Conservation (phyloP, 2,329 filamentous ascomycete species). For the Periconia sp. region DNA sequence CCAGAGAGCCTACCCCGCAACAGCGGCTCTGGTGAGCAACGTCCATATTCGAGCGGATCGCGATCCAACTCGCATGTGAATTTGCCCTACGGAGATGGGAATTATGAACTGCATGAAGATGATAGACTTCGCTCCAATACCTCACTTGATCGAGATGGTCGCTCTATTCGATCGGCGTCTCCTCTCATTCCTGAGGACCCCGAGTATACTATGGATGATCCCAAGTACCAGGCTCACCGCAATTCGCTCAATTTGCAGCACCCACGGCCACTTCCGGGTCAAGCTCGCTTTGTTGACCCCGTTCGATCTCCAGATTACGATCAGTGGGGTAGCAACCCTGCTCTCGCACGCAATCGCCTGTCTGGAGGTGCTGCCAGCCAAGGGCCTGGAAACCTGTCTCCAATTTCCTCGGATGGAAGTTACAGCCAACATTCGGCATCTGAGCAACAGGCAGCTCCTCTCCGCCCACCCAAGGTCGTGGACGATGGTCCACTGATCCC, state of each 20-base stretch:
- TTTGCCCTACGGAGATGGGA: conserved; percentile 62
- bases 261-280: conserved; percentile 73
- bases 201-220: conserved; percentile 56
- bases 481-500: conserved; percentile 64
- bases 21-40: conserved; percentile 60
- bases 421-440: conserved; percentile 43
- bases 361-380: conserved; percentile 36
- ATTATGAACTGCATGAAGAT: conserved; percentile 61
- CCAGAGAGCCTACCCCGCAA: conserved; percentile 71
- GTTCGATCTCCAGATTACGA: conserved; percentile 45
- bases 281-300: conserved; percentile 67
- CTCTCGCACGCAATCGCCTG: conserved; percentile 44
- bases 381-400: conserved; percentile 37
- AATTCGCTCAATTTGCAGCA: conserved; percentile 80
- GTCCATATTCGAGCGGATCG: conserved; percentile 67
- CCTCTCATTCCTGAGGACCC: conserved; percentile 58
- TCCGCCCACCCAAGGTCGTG: conserved; percentile 56
- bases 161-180: conserved; percentile 44
- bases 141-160: conserved; percentile 31
- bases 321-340: conserved; percentile 52
- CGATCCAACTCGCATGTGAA: conserved; percentile 76
- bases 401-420: conserved; percentile 42
- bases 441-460: conserved; percentile 44
- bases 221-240: conserved; percentile 80
- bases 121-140: conserved; percentile 53